phyloP scores from a whole-genome alignment of 768 basidiomycete genomes.

The Amanita thiersii region DNA sequence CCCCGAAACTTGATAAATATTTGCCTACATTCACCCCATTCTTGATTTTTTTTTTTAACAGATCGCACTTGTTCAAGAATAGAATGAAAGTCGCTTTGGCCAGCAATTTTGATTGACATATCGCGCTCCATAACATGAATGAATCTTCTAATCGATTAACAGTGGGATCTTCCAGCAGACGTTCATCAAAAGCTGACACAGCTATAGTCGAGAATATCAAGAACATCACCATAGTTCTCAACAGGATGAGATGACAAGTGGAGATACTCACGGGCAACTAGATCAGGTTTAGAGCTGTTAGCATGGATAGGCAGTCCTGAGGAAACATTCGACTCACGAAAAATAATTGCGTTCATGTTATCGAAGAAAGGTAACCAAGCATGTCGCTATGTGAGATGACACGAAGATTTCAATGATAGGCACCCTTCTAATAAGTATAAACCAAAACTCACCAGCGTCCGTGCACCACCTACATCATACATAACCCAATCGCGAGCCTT shows the following conservation, averaged over 20 bases:
- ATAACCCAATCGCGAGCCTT: conserved; percentile 51
- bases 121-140: conserved; percentile 55
- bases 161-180: conserved; percentile 45
- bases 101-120: conserved; percentile 54
- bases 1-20: conserved; percentile 55
- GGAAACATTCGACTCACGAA: conserved; percentile 44
- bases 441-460: conserved; percentile 37
- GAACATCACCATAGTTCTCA: conserved; percentile 22
- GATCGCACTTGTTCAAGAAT: conserved; percentile 70
- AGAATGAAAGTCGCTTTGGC: conserved; percentile 54
- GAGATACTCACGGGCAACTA: conserved; percentile 43
- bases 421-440: neutral
- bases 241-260: neutral
- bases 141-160: conserved; percentile 72
- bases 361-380: conserved; percentile 73
- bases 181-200: conserved; percentile 37
- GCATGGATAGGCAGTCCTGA: conserved; percentile 11
- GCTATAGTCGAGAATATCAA: conserved; percentile 15
- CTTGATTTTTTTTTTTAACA: conserved; percentile 43
- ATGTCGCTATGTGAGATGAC: conserved; percentile 35
- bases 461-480: conserved; percentile 63
- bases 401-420: neutral
- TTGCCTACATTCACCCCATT: conserved; percentile 39
- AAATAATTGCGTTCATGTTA: conserved; percentile 68
- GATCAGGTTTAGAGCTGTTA: conserved; percentile 10